Evolutionary conservation across 2,329 filamentous ascomycete species (phyloP).

Genomic region (Fusarium mundagurra): DNA sequence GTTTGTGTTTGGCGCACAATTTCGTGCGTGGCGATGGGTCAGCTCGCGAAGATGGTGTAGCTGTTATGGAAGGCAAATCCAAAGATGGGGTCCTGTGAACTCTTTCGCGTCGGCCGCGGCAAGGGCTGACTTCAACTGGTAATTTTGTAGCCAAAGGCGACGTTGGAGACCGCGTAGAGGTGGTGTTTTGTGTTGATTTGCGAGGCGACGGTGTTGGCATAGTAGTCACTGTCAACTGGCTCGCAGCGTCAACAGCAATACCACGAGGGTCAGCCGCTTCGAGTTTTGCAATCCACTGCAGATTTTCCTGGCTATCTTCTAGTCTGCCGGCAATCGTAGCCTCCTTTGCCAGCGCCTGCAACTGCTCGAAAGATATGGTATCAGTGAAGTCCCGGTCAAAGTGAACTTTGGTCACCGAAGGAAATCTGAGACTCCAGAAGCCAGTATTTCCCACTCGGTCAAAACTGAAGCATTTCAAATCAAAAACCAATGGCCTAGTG

Average conservation of each 20-base stretch:
- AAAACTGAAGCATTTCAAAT: constrained; percentile 82
- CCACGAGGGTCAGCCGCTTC: constrained; percentile 62
- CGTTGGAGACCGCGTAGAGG: constrained; percentile 20
- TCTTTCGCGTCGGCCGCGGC: background rate
- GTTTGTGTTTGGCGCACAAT: background rate
- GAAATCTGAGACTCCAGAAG: constrained; percentile 81
- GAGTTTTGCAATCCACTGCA: constrained; percentile 69
- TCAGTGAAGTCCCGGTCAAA: constrained; percentile 77
- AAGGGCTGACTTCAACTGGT: background rate
- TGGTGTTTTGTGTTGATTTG: constrained; percentile 41
- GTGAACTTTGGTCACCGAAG: constrained; percentile 79
- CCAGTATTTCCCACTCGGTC: constrained; percentile 74
- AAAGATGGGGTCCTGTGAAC: background rate
- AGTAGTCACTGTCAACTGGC: constrained; percentile 56
- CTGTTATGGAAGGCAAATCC: background rate
- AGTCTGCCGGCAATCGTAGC: constrained; percentile 60
- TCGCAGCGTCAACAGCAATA: constrained; percentile 54
- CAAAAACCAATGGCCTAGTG: constrained; percentile 77
- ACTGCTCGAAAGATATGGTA: constrained; percentile 72
- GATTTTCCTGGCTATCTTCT: constrained; percentile 69
- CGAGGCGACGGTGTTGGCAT: constrained; percentile 49
- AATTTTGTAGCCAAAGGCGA: constrained; percentile 18
- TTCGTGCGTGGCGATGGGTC: background rate
- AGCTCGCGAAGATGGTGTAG: constrained; percentile 17
- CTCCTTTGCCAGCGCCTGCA: constrained; percentile 72